A percentile compares a stretch with the other conserved stretches of the same genome.
These are phyloP conservation scores for Salicornia ramosissima DNA, from an alignment of 148 eudicot species.

Conservation along the genomic window DNA sequence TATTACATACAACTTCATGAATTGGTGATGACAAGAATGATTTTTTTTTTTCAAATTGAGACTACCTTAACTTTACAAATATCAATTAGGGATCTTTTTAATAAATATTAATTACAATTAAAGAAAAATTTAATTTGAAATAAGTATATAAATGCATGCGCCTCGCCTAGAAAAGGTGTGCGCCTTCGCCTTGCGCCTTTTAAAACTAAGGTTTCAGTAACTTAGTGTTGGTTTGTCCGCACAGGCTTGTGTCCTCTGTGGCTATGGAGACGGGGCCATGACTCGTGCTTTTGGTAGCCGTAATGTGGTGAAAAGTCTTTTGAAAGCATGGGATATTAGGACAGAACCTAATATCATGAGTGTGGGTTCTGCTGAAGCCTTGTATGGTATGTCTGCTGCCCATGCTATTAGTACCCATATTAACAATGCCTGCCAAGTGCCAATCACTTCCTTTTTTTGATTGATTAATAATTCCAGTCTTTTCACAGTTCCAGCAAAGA, in stretches of 20 bases:
- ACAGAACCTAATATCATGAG: conserved; percentile 33
- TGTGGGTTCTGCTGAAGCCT: conserved; percentile 28
- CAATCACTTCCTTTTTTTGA: neutral
- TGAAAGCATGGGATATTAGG: conserved; percentile 44
- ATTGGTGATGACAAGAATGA: no score
- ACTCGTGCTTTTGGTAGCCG: conserved; percentile 48
- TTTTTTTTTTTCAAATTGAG: no score
- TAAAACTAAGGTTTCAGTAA: neutral
- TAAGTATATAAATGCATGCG: no score
- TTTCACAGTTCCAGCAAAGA: conserved; percentile 21
- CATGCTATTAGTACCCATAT: neutral
- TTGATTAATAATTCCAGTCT: conserved; percentile 4
- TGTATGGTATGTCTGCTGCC: conserved; percentile 27
- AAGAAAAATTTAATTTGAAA: no score
- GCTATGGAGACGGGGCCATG: conserved; percentile 64
- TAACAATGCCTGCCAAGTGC: neutral
- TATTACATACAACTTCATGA: no score
- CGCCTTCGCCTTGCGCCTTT: no score
- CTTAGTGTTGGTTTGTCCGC: conserved; percentile 10
- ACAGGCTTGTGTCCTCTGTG: conserved; percentile 61
- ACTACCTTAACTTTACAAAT: no score
- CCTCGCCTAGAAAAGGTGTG: no score
- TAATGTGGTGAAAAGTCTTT: conserved; percentile 43
- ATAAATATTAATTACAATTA: no score
- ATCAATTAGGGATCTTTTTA: no score